Conservation (phyloP, 1,139 yeast species). For the Saccharomyces hybrid region DNA sequence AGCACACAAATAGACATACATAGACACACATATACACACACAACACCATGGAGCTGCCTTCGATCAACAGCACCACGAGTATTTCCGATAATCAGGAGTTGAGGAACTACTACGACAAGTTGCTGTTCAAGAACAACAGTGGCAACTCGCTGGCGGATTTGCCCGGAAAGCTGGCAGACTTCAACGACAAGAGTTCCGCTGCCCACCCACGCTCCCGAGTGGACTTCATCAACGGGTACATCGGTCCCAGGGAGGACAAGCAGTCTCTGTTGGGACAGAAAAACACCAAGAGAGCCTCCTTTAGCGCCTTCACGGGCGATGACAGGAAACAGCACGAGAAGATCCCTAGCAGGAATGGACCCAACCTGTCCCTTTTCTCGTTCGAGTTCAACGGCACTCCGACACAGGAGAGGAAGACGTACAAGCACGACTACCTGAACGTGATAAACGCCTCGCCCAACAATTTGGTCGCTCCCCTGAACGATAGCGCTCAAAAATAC, state of each 20-base stretch:
- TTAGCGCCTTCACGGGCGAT: neutral
- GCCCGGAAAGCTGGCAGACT: slow-evolving; percentile 16
- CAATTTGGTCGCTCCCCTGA: neutral
- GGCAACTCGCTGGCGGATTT: slow-evolving; percentile 30
- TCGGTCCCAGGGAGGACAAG: neutral
- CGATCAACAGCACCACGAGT: slow-evolving; percentile 30
- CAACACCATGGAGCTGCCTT: slow-evolving; percentile 22
- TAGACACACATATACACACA: neutral
- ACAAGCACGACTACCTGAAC: neutral
- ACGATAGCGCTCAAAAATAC: neutral
- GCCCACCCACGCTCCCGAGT: slow-evolving; percentile 2
- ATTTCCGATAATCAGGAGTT: slow-evolving; percentile 31
- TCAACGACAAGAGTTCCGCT: neutral
- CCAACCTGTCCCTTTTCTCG: neutral
- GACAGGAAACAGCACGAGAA: neutral
- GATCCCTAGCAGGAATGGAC: neutral
- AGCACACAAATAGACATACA: neutral
- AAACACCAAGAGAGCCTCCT: neutral
- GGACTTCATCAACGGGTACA: slow-evolving; percentile 5
- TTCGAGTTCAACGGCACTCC: neutral
- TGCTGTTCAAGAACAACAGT: slow-evolving; percentile 28
- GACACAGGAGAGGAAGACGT: neutral
- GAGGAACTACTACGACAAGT: slow-evolving; percentile 29
- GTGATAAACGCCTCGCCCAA: neutral
- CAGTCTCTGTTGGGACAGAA: neutral